These are phyloP conservation scores for Pseudoperonospora humuli DNA, from an alignment of 352 stramenopile genomes.

Conservation along the genomic window DNA sequence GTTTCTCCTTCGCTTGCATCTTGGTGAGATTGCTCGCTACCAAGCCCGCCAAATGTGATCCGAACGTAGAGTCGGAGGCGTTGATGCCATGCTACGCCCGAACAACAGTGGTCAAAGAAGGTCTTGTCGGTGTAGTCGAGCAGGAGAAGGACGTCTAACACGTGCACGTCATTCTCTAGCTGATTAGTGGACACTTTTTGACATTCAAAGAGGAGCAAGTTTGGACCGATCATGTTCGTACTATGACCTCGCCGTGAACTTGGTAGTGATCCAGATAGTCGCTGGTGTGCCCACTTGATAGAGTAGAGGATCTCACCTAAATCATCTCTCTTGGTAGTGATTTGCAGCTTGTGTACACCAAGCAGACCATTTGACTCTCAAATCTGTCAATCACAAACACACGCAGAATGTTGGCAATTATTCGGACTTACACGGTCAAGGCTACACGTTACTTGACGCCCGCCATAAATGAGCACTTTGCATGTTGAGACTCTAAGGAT, in stretches of 20 bases:
- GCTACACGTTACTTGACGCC: slow-evolving; percentile 37
- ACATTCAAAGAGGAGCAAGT: slow-evolving; percentile 57
- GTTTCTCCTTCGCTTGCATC: too few relatives aligned
- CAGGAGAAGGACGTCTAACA: slow-evolving; percentile 40
- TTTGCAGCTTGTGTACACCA: slow-evolving; percentile 35
- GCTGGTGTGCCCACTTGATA: slow-evolving; percentile 34
- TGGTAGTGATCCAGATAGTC: slow-evolving; percentile 31
- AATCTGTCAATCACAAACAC: slow-evolving; percentile 29
- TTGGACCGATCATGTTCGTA: slow-evolving; percentile 43
- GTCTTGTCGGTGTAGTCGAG: too few relatives aligned
- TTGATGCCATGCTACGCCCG: too few relatives aligned
- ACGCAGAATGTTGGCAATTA: background rate
- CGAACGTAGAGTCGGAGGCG: too few relatives aligned
- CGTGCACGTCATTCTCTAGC: slow-evolving; percentile 41
- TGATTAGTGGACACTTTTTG: slow-evolving; percentile 41
- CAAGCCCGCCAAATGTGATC: too few relatives aligned
- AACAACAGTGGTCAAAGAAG: too few relatives aligned
- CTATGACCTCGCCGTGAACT: slow-evolving; percentile 48
- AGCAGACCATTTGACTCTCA: slow-evolving; percentile 54
- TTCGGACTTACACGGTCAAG: background rate
- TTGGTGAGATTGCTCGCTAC: too few relatives aligned
- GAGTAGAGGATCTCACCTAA: slow-evolving; percentile 8
- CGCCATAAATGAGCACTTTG: slow-evolving; percentile 57
- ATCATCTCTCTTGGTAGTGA: slow-evolving; percentile 3
- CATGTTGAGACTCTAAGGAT: slow-evolving; percentile 26